Conservation (phyloP, 140 eudicot genomes). For the Oenanthe javanica region DNA sequence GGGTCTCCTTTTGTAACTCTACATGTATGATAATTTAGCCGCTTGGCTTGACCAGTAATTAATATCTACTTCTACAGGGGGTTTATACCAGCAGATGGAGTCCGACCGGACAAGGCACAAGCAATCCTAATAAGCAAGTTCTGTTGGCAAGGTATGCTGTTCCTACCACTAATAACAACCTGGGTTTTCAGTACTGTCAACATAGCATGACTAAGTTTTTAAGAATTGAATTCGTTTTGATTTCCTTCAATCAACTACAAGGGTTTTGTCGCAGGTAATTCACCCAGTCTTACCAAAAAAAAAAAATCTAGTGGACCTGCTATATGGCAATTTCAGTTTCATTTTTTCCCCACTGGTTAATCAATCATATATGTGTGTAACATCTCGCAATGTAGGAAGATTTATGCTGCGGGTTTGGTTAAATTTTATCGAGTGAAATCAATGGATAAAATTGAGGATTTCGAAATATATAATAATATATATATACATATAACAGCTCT, state of each 20-base stretch:
- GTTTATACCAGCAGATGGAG: slow-evolving; percentile 49
- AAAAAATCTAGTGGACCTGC: not conserved
- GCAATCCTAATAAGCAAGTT: slow-evolving; percentile 41
- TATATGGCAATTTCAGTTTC: not conserved
- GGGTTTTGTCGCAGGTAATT: not conserved
- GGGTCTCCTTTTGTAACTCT: not conserved
- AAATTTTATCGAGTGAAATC: not conserved
- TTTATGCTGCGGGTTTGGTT: not conserved
- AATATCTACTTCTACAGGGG: slow-evolving; percentile 21
- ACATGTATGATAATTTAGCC: not conserved
- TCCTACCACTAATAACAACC: not conserved
- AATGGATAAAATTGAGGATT: not conserved
- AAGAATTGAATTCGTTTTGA: not conserved
- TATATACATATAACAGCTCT: not conserved
- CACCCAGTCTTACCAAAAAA: not conserved
- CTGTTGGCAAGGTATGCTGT: slow-evolving; percentile 47
- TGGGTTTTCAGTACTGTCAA: not conserved
- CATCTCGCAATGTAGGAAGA: not conserved
- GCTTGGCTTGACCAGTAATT: not conserved
- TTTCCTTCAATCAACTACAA: not conserved
- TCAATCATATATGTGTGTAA: not conserved
- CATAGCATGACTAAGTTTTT: not conserved
- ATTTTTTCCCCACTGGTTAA: not conserved
- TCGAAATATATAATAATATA: too few relatives aligned
- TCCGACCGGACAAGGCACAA: slow-evolving; percentile 53